Evolutionary conservation across 352 stramenopile species (phyloP), one percentile per base, ranked within the genome.

Genomic region (Globisporangium megalacanthum): DNA sequence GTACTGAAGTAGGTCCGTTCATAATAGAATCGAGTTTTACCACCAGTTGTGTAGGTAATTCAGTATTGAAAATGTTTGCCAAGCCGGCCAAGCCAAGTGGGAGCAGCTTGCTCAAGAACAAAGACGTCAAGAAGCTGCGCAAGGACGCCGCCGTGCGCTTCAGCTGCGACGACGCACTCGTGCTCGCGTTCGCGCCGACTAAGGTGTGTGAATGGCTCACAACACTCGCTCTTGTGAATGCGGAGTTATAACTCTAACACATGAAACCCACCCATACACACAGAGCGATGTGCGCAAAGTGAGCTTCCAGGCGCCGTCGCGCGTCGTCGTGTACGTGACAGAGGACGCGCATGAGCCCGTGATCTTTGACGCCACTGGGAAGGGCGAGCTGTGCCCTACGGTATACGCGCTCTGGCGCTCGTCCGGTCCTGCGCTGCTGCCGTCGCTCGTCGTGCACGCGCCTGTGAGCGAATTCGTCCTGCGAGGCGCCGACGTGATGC

Each of bases 51-150:
- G 25, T 29, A 48, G 42, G 25, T 29, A 48, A 53, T 25, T 44
- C 11, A 29, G 35, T 20, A 31, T 35, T 46, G 49, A 33, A n/a
- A 44, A 94, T 94, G 84, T 94, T 94, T 60, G 72, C 73, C 53
- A 94, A 94, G 68, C 56, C 80, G 52, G 67, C 73, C 39, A 92
- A 91, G 73, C 67, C 74, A 54, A 92, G 79, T 56, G 81, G 82
- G 60, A 94, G 80, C 58, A 82, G 73, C 54, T 68, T 91, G 69
- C 74, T 94, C 44, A 90, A 89, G 71, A 79, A 79, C 60, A 94
- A 94, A 64, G 84, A 94, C 61, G 73, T 74, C 61, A 94, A 92
- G 75, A 94, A 92, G 68, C 70, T 94, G 39, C 81, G 81, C 45
- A 75, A 78, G 44, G 79, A 92, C 47, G 64, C 88, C 13, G 51